Percentiles rank a stretch among this genome's conserved stretches.
Evolutionary conservation across 1,284 basidiomycete genomes (phyloP).

Genomic region (Fomitopsis pinicola): DNA sequence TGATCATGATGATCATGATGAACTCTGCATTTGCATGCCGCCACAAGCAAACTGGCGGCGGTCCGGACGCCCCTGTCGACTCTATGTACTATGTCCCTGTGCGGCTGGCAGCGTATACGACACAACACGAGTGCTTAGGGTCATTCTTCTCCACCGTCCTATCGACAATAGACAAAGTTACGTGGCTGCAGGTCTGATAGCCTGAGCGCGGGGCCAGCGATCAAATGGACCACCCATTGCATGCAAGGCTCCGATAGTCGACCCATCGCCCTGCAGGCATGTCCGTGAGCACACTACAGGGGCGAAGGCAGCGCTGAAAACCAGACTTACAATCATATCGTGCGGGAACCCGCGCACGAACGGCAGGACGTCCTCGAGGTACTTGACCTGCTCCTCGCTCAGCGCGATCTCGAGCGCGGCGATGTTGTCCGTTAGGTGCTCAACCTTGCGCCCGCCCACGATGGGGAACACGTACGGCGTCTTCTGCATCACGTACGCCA

Average conservation of each 20-base stretch:
- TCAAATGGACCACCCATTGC: slow-evolving; percentile 10
- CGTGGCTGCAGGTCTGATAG: slow-evolving; percentile 6
- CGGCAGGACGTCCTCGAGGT: slow-evolving; percentile 35
- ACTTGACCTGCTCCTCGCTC: slow-evolving; percentile 37
- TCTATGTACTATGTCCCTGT: no score
- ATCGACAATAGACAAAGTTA: neutral
- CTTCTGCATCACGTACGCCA: slow-evolving; percentile 48
- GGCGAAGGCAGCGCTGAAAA: neutral
- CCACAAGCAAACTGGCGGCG: no score
- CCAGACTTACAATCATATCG: slow-evolving; percentile 32
- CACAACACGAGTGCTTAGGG: no score
- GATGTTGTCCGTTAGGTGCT: slow-evolving; percentile 44
- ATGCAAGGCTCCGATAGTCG: neutral
- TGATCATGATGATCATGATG: no score
- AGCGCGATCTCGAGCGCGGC: slow-evolving; percentile 42
- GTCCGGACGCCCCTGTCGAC: no score
- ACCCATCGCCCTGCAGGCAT: slow-evolving; percentile 11
- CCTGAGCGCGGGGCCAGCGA: slow-evolving; percentile 12
- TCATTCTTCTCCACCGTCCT: neutral
- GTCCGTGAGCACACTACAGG: neutral
- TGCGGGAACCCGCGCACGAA: slow-evolving; percentile 44
- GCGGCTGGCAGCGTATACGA: no score
- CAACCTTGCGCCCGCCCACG: slow-evolving; percentile 47
- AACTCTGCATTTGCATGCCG: no score
- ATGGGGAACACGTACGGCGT: slow-evolving; percentile 15